These are phyloP conservation scores for Paraphoma chrysanthemicola DNA, from an alignment of 2,329 filamentous ascomycete genomes.

Conservation along the genomic window DNA sequence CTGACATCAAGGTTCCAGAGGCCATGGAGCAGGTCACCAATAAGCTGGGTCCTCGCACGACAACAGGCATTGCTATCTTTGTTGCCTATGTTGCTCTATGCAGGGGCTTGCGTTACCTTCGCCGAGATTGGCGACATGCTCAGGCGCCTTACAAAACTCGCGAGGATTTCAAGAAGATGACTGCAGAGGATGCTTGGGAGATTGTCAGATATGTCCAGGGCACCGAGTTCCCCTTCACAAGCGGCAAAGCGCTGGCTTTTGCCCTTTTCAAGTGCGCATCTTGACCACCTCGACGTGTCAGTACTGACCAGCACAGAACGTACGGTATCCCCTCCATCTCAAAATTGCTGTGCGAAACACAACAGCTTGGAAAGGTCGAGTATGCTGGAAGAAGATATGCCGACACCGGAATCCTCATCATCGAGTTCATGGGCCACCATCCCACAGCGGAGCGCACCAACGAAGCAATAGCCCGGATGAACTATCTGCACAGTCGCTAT, in stretches of 20 bases:
- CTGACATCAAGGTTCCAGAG: neutral
- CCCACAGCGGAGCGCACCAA: slow-evolving; percentile 44
- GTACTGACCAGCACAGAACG: slow-evolving; percentile 22
- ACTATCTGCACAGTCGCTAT: slow-evolving; percentile 67
- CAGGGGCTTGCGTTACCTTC: slow-evolving; percentile 46
- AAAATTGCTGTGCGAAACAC: slow-evolving; percentile 42
- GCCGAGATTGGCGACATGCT: slow-evolving; percentile 48
- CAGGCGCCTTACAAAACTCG: slow-evolving; percentile 55
- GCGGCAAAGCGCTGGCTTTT: slow-evolving; percentile 61
- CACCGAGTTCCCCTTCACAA: slow-evolving; percentile 64
- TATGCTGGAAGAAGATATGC: slow-evolving; percentile 36
- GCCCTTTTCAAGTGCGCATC: slow-evolving; percentile 60
- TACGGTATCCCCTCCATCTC: slow-evolving; percentile 49
- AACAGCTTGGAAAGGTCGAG: slow-evolving; percentile 33
- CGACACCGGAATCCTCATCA: slow-evolving; percentile 42
- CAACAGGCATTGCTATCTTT: slow-evolving; percentile 13
- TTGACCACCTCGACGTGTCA: too few species aligned
- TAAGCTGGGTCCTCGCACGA: slow-evolving; percentile 3
- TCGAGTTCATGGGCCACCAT: slow-evolving; percentile 35
- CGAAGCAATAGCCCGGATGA: slow-evolving; percentile 66
- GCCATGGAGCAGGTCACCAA: neutral
- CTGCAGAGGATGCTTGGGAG: slow-evolving; percentile 58
- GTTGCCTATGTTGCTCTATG: slow-evolving; percentile 43
- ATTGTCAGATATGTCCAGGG: slow-evolving; percentile 57
- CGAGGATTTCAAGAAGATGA: slow-evolving; percentile 60